Evolutionary conservation across 2,329 filamentous ascomycete species (phyloP).

Genomic region (Ophiostoma australiae): DNA sequence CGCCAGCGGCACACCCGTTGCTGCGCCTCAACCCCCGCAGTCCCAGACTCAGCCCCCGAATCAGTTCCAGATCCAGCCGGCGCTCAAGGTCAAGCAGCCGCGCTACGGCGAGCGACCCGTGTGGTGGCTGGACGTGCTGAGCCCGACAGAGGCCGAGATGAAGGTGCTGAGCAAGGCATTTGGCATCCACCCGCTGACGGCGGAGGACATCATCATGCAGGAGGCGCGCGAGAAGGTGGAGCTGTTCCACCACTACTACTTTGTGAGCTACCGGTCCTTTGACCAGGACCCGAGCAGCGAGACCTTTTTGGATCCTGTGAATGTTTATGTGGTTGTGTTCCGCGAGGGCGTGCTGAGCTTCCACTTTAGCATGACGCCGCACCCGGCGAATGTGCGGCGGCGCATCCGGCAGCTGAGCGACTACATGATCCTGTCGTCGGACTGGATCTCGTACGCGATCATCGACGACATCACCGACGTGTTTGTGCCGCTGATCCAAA

Average conservation of each 20-base stretch:
- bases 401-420: slow-evolving; percentile 90
- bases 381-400: slow-evolving; percentile 90
- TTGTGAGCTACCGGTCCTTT: slow-evolving; percentile 96
- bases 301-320: slow-evolving; percentile 88
- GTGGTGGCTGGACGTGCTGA: slow-evolving; percentile 93
- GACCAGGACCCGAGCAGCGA: slow-evolving; percentile 89
- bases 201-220: slow-evolving; percentile 95
- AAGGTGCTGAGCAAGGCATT: slow-evolving; percentile 87
- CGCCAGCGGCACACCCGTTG: slow-evolving; percentile 1
- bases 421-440: slow-evolving; percentile 84
- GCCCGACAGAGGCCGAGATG: slow-evolving; percentile 92
- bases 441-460: slow-evolving; percentile 98
- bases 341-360: slow-evolving; percentile 92
- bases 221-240: slow-evolving; percentile 98
- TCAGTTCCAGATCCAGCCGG: background rate
- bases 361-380: slow-evolving; percentile 93
- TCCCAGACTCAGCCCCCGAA: background rate
- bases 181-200: slow-evolving; percentile 89
- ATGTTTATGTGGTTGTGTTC: slow-evolving; percentile 97
- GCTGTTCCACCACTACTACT: slow-evolving; percentile 95
- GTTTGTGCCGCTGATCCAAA: slow-evolving; percentile 85
- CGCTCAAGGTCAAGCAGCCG: slow-evolving; percentile 29
- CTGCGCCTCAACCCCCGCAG: background rate
- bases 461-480: slow-evolving; percentile 98
- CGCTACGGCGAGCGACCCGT: slow-evolving; percentile 77